Percentiles rank a stretch among this genome's conserved stretches.
These are phyloP conservation scores for Copromyces sp. DNA, from an alignment of 495 filamentous ascomycete species.

Conservation along the genomic window DNA sequence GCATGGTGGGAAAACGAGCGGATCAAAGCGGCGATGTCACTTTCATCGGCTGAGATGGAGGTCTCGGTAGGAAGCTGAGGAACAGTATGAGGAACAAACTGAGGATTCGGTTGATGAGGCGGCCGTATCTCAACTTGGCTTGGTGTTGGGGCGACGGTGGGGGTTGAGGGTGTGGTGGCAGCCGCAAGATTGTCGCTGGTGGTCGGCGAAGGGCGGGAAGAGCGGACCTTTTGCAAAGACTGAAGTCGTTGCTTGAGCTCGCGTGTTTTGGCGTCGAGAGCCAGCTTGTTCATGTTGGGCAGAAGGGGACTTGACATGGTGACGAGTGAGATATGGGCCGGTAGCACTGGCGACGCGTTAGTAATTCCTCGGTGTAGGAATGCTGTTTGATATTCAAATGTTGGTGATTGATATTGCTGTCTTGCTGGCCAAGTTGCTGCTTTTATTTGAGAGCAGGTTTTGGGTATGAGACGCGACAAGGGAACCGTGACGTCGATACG, in stretches of 20 bases:
- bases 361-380: background rate
- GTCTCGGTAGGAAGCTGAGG: constrained; percentile 1
- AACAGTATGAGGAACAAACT: constrained; percentile 1
- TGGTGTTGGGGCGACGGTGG: background rate
- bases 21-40: constrained; percentile 19
- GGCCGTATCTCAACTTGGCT: background rate
- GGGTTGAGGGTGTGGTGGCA: background rate
- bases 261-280: background rate
- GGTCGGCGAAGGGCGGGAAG: background rate
- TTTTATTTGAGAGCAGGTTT: background rate
- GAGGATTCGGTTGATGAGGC: background rate
- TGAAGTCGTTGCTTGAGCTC: background rate
- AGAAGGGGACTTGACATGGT: background rate
- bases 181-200: background rate
- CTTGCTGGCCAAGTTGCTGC: background rate
- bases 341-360: background rate
- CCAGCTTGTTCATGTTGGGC: background rate
- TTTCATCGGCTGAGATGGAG: constrained; percentile 11
- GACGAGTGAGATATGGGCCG: background rate
- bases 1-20: constrained; percentile 6
- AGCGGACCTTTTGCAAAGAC: background rate
- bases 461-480: background rate
- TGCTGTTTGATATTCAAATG: background rate
- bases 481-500: background rate
- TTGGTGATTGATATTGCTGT: background rate